phyloP scores from a whole-genome alignment of 1,284 basidiomycete species.

The Ceratobasidium sp. region DNA sequence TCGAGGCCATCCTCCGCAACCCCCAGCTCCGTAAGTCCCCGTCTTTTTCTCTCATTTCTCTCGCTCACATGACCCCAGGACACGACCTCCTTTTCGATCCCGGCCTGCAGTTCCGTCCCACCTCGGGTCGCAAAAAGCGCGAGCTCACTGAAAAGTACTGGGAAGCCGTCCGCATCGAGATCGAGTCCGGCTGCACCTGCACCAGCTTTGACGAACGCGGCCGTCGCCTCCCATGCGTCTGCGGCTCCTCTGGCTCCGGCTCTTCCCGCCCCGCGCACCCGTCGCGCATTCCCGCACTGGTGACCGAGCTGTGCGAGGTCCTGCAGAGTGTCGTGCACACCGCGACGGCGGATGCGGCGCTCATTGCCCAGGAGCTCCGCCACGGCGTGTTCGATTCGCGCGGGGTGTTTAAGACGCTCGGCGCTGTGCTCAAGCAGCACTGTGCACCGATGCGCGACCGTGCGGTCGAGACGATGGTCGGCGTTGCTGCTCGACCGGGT shows the following conservation, averaged over 20 bases:
- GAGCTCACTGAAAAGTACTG: conserved; percentile 85
- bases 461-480: conserved; percentile 85
- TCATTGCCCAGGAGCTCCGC: conserved; percentile 83
- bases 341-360: conserved; percentile 61
- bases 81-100: conserved; percentile 92
- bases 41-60: conserved; percentile 50
- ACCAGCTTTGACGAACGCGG: conserved; percentile 73
- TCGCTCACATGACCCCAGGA: conserved; percentile 56
- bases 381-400: conserved; percentile 83
- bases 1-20: conserved; percentile 86
- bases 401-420: conserved; percentile 82
- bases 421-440: conserved; percentile 85
- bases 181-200: conserved; percentile 85
- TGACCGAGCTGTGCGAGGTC: conserved; percentile 83
- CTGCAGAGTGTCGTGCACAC: conserved; percentile 79
- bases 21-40: conserved; percentile 80
- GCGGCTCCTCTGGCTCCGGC: conserved; percentile 62
- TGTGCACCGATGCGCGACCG: conserved; percentile 93
- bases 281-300: conserved; percentile 77
- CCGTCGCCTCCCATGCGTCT: conserved; percentile 67
- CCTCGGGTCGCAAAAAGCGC: conserved; percentile 75
- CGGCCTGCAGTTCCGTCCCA: conserved; percentile 76
- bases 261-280: conserved; percentile 49
- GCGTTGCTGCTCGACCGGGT: conserved; percentile 62
- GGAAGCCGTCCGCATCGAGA: conserved; percentile 81